These are phyloP conservation scores for Lophiostoma macrostomum DNA, from an alignment of 495 filamentous ascomycete species.

Conservation along the genomic window DNA sequence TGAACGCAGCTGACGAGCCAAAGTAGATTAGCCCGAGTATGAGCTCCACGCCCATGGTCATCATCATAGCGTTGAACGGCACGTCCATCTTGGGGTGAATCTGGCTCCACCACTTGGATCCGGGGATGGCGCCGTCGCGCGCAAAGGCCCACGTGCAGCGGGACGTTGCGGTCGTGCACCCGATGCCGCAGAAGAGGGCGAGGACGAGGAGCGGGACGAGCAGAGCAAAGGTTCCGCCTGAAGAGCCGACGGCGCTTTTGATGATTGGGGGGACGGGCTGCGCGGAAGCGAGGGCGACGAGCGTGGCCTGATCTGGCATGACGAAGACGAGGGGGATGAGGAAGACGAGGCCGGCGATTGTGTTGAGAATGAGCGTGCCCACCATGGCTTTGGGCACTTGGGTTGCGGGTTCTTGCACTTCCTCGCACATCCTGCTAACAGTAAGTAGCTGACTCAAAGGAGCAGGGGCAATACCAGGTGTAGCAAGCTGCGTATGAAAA, in stretches of 20 bases:
- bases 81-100: constrained; percentile 56
- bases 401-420: constrained; percentile 52
- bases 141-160: constrained; percentile 62
- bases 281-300: constrained; percentile 51
- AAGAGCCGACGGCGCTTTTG: constrained; percentile 53
- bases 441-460: constrained; percentile 3
- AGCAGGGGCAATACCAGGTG: neutral
- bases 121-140: constrained; percentile 66
- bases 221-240: constrained; percentile 65
- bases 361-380: constrained; percentile 55
- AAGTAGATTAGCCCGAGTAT: constrained; percentile 63
- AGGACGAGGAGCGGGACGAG: constrained; percentile 71
- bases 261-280: constrained; percentile 58
- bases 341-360: constrained; percentile 58
- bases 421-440: constrained; percentile 39
- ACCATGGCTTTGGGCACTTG: constrained; percentile 62
- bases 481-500: neutral
- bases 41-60: constrained; percentile 53
- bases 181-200: constrained; percentile 58
- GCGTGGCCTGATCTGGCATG: constrained; percentile 50
- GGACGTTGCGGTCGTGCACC: constrained; percentile 56
- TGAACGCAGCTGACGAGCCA: constrained; percentile 61
- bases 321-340: constrained; percentile 61
- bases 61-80: constrained; percentile 55
- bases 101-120: constrained; percentile 59